These are phyloP conservation scores for Globisporangium middletonii DNA, from an alignment of 352 stramenopile genomes.

Conservation along the genomic window DNA sequence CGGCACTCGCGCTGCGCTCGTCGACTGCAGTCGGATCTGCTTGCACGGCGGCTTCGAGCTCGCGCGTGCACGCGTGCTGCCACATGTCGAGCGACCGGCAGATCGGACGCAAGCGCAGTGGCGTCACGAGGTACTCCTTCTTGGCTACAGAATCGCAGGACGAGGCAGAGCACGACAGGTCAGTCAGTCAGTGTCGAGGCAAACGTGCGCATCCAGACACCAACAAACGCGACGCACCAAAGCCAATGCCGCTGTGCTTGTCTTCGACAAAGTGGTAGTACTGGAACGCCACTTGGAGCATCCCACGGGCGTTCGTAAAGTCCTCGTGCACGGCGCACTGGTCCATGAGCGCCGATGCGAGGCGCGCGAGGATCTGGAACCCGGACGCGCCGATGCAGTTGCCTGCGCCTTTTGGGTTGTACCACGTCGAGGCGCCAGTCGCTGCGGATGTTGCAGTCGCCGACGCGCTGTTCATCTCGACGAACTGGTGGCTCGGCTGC, in stretches of 20 bases:
- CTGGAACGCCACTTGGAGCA: conserved; percentile 73
- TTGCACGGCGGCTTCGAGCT: conserved; percentile 53
- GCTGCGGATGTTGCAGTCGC: conserved; percentile 10
- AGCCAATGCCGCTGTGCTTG: conserved; percentile 62
- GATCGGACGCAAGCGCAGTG: conserved; percentile 53
- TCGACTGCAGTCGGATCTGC: conserved; percentile 26
- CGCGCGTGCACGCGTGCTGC: conserved; percentile 78
- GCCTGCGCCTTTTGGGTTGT: conserved; percentile 77
- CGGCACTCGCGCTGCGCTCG: conserved; percentile 21
- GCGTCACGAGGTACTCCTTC: conserved; percentile 75
- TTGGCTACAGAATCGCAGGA: conserved; percentile 33
- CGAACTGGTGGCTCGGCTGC: conserved; percentile 75
- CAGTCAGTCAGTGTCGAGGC: no score
- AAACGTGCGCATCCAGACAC: not conserved
- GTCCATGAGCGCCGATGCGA: conserved; percentile 63
- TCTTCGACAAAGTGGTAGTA: conserved; percentile 81
- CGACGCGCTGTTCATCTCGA: conserved; percentile 29
- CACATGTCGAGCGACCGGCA: conserved; percentile 79
- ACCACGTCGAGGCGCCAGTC: conserved; percentile 43
- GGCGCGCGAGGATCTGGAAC: conserved; percentile 51
- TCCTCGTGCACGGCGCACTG: conserved; percentile 73
- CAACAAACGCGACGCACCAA: conserved; percentile 34
- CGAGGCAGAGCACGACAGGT: not conserved
- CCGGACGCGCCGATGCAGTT: conserved; percentile 68
- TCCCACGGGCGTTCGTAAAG: conserved; percentile 71